Conservation (phyloP, 371 early-diverging fungal species). For the Choanephora cucurbitarum region DNA sequence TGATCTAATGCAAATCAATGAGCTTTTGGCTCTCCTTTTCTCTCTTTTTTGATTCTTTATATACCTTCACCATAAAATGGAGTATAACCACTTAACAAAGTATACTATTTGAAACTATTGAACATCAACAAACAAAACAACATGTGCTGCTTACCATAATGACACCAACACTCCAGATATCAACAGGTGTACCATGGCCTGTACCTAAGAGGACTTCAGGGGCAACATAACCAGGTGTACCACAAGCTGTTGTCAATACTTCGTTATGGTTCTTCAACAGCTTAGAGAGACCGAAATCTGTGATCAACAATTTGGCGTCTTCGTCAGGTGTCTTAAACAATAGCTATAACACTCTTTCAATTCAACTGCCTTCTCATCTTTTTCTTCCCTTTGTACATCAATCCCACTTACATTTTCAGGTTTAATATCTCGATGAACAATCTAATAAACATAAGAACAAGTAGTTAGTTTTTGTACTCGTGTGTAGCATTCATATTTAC, state of each 20-base stretch:
- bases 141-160: slow-evolving; percentile 54
- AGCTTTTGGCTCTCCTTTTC: neutral
- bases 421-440: slow-evolving; percentile 88
- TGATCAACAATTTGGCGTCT: slow-evolving; percentile 63
- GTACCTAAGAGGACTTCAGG: slow-evolving; percentile 80
- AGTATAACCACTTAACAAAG: slow-evolving; percentile 83
- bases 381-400: too few relatives aligned
- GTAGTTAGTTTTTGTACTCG: neutral
- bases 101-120: slow-evolving; percentile 48
- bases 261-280: slow-evolving; percentile 67
- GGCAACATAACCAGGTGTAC: slow-evolving; percentile 88
- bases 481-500: slow-evolving; percentile 22
- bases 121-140: neutral
- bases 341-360: slow-evolving; percentile 33
- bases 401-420: slow-evolving; percentile 70
- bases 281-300: slow-evolving; percentile 85
- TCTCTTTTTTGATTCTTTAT: too few relatives aligned
- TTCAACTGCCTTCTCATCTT: neutral
- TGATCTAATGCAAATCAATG: slow-evolving; percentile 33
- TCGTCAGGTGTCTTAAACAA: slow-evolving; percentile 56
- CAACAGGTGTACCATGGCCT: slow-evolving; percentile 72
- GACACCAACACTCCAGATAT: slow-evolving; percentile 93
- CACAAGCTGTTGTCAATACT: slow-evolving; percentile 78
- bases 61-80: slow-evolving; percentile 88
- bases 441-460: too few relatives aligned